These are phyloP conservation scores for Exophiala oligosperma DNA, from an alignment of 2,329 filamentous ascomycete species.

Conservation along the genomic window DNA sequence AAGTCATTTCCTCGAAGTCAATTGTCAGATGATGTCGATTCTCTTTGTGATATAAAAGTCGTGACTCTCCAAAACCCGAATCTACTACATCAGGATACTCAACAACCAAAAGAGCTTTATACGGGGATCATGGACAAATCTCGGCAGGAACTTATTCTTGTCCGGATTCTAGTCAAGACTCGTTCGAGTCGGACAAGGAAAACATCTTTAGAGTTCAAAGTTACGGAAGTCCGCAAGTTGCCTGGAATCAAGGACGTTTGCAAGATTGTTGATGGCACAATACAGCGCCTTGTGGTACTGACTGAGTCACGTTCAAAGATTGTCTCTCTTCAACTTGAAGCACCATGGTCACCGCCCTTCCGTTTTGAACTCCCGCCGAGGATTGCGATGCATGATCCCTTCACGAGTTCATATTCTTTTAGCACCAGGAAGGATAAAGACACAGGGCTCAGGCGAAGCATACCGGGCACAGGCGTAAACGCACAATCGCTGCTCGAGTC, in stretches of 20 bases:
- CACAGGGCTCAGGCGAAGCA: slow-evolving; percentile 20
- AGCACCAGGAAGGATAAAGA: slow-evolving; percentile 21
- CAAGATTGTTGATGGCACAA: slow-evolving; percentile 65
- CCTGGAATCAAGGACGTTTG: slow-evolving; percentile 72
- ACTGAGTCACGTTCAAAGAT: slow-evolving; percentile 64
- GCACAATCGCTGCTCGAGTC: slow-evolving; percentile 16
- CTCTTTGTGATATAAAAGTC: slow-evolving; percentile 15
- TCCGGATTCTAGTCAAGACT: slow-evolving; percentile 60
- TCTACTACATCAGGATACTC: slow-evolving; percentile 1
- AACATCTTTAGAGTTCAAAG: slow-evolving; percentile 29
- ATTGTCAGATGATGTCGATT: not conserved
- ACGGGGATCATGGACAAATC: slow-evolving; percentile 69
- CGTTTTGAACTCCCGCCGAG: slow-evolving; percentile 62
- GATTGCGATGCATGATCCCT: slow-evolving; percentile 60
- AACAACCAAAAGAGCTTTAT: slow-evolving; percentile 38
- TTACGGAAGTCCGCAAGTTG: slow-evolving; percentile 56
- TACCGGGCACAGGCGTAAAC: slow-evolving; percentile 14
- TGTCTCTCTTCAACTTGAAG: slow-evolving; percentile 69
- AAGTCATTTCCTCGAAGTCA: slow-evolving; percentile 22
- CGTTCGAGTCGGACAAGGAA: slow-evolving; percentile 25
- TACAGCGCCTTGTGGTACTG: slow-evolving; percentile 69
- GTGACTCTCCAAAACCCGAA: slow-evolving; percentile 11
- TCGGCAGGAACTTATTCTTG: slow-evolving; percentile 66
- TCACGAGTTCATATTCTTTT: slow-evolving; percentile 57
- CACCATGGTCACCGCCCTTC: slow-evolving; percentile 72